Evolutionary conservation across 345 rosid species (phyloP), one percentile per base, ranked within the genome.

Genomic region (Brassica cretica): DNA sequence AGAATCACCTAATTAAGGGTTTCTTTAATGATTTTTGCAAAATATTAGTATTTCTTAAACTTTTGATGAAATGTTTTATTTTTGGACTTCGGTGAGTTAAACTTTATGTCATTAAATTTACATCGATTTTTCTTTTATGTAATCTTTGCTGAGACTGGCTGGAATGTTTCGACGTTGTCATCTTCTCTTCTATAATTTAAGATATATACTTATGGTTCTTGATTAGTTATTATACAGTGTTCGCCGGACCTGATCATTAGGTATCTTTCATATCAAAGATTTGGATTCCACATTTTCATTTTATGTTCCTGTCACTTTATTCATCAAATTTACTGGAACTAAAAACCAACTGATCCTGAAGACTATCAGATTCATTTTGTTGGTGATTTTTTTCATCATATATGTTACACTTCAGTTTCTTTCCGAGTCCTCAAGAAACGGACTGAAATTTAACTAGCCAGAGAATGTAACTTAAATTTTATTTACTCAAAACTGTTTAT

Each of bases 401-500:
- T 12, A 46, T 46, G 55, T 18, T 30, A 10, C 32, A 46, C 6
- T 27, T 67, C 72, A 58, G 78, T 75, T 75, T 41, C 32, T 75
- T 27, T 6, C 11, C 30, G 18, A 68, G 25, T 68, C 68, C 37
- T 32, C 12, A 76, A 60, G 15, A 62, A 69, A 69, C 64, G 63
- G 64, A 49, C 1, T 5, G 9, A 16, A 53, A 0, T 71, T 53
- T 53, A 55, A 71, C n/a, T 63, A 51, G 65, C 30, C 58, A 2
- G 8, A 61, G 55, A 21, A 66, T 19, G 72, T 44, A 78, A 72
- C 81, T 41, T 65, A n/a, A 58, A 58, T 11, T 7, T 8, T 72
- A 66, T 44, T 46, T 18, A 44, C 2, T 41, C 9, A n/a, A 53
- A 65, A 65, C 68, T 66, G 68, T 66, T 41, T n/a, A 55, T 5